phyloP scores from a whole-genome alignment of 306 rosid genomes.

The Trifolium dubium region DNA sequence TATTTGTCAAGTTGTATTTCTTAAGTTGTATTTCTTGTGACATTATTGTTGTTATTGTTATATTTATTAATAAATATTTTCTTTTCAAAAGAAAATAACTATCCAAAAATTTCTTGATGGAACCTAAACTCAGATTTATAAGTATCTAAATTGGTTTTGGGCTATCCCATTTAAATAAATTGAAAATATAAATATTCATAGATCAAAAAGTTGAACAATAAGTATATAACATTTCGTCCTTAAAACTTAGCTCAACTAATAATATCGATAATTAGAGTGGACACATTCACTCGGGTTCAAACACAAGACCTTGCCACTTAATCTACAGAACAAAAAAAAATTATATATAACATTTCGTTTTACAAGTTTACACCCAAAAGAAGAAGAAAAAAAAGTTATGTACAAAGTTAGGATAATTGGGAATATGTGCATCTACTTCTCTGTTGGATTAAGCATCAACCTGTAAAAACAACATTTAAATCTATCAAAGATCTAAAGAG shows the following conservation, averaged over 20 bases:
- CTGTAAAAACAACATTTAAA: conserved; percentile 38
- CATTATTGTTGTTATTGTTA: too few species aligned
- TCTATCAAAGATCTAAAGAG: not conserved
- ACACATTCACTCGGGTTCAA: too few species aligned
- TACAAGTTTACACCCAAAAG: conserved; percentile 25
- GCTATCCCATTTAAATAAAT: not conserved
- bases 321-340: too few species aligned
- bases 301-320: too few species aligned
- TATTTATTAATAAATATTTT: too few species aligned
- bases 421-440: conserved; percentile 75
- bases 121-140: not conserved
- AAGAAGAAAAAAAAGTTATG: not conserved
- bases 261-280: too few species aligned
- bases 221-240: conserved; percentile 2
- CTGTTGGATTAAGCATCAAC: conserved; percentile 78
- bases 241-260: too few species aligned
- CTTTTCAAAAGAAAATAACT: not conserved
- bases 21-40: too few species aligned
- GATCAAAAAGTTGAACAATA: not conserved
- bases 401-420: conserved; percentile 76
- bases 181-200: not conserved
- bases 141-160: not conserved
- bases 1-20: too few species aligned
- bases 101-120: not conserved
- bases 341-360: not conserved